Evolutionary conservation across 306 rosid genomes (phyloP), one percentile per base, ranked within the genome.

Genomic region (Canavalia ensiformis): DNA sequence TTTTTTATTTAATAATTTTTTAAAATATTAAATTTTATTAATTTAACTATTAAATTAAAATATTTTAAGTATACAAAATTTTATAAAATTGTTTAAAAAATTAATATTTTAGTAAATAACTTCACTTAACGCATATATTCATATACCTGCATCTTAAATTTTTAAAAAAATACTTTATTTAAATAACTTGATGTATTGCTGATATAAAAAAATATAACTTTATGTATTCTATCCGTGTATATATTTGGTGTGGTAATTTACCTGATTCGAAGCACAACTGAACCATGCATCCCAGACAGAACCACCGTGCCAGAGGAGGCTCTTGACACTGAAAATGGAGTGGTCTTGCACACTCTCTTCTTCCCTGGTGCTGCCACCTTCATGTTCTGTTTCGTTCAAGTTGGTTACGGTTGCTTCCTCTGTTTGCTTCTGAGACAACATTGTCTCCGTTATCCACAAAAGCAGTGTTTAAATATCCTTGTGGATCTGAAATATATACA

Each of bases 321-420:
- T 47, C 52, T 7, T 47, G 52, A 47, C 1, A 3, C 52, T 47
- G 52, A 47, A 47, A 2, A 7, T 47, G 47, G 47, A 87, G 2
- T 82, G 74, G 12, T 88, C 88, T 46, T 81, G 86, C 2, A 45
- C 83, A 46, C 29, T 72, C 30, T 63, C 79, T 12, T 75, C 89
- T 66, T 82, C 92, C 8, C 80, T 86, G 3, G 75, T 33, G 8
- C 9, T 44, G 5, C 86, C 67, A 7, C 57, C 85, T 12, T 85
- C 94, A 33, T 88, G 81, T 59, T 87, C 94, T 56, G 89, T 66
- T 4, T 37, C 41, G 47, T 71, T 87, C 6, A 75, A 30, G 86
- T 86, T 91, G 39, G 91, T 73, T 45, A 93, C 97, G 67, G 93
- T 91, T 52, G 98, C 92, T 75, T 95, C 99, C 86, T 95, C 99